Evolutionary conservation across 345 rosid species (phyloP).

Genomic region (Excoecaria cochinchinensis): DNA sequence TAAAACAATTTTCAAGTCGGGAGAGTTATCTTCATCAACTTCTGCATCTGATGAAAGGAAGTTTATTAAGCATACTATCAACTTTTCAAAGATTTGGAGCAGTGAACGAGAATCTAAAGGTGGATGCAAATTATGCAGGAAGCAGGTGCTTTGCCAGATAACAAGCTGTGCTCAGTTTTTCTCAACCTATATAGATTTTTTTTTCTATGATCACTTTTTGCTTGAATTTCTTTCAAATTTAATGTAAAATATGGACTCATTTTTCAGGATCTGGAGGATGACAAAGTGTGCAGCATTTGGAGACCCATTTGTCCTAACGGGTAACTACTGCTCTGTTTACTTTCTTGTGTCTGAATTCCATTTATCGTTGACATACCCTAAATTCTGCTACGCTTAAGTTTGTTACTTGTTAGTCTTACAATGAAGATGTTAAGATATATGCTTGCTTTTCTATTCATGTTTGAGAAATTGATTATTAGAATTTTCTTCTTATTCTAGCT

Average conservation of each 20-base stretch:
- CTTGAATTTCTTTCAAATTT: background rate
- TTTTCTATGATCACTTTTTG: background rate
- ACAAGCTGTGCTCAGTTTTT: conserved; percentile 14
- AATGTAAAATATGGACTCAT: conserved; percentile 1
- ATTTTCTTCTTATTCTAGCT: background rate
- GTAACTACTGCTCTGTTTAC: conserved; percentile 38
- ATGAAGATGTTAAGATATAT: background rate
- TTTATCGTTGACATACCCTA: background rate
- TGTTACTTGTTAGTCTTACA: too few species aligned
- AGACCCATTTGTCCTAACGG: conserved; percentile 85
- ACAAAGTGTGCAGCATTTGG: conserved; percentile 78
- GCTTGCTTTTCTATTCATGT: background rate
- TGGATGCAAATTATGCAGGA: conserved; percentile 69
- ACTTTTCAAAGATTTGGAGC: conserved; percentile 85
- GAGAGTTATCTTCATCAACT: conserved; percentile 61
- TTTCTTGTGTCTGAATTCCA: background rate
- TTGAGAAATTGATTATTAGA: background rate
- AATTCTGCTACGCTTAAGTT: background rate
- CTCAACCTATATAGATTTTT: background rate
- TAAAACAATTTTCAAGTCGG: conserved; percentile 54
- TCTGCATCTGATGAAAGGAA: conserved; percentile 50
- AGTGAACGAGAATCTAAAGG: conserved; percentile 73
- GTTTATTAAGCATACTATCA: conserved; percentile 68
- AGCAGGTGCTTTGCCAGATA: conserved; percentile 52
- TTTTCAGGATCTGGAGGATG: conserved; percentile 62